These are phyloP conservation scores for Trichoderma harzianum DNA, from an alignment of 2,329 filamentous ascomycete genomes.

Conservation along the genomic window DNA sequence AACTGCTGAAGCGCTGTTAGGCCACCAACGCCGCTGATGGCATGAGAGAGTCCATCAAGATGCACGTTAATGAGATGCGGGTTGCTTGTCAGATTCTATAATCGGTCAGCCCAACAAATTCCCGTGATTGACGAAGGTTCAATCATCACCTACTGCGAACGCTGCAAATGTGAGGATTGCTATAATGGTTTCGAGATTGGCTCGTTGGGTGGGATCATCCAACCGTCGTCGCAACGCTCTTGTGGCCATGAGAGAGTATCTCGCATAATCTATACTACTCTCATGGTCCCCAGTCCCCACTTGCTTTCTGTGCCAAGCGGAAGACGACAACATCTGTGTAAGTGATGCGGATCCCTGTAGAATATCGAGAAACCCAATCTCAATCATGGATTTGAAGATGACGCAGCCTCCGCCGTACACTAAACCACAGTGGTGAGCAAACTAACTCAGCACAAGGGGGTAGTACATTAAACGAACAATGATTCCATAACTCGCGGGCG, in stretches of 20 bases:
- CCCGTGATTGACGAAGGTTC: background rate
- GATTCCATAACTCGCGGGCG: constrained; percentile 1
- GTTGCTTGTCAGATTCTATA: background rate
- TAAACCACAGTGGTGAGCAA: background rate
- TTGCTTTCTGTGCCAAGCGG: constrained; percentile 3
- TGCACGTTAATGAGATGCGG: constrained; percentile 7
- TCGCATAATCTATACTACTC: constrained; percentile 8
- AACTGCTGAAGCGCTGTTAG: background rate
- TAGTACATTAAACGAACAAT: background rate
- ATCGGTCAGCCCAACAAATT: background rate
- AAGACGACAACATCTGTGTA: constrained; percentile 9
- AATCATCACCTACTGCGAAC: background rate
- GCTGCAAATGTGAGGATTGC: constrained; percentile 6
- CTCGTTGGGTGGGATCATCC: background rate
- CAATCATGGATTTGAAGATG: constrained; percentile 13
- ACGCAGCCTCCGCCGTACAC: constrained; percentile 8
- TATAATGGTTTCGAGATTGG: constrained; percentile 2
- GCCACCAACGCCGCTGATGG: background rate
- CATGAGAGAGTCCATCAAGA: constrained; percentile 7
- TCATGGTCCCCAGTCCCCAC: background rate
- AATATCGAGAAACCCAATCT: constrained; percentile 6
- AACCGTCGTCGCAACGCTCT: background rate
- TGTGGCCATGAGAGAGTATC: constrained; percentile 9
- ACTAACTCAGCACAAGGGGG: background rate
- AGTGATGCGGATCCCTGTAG: background rate